Evolutionary conservation across 2,329 filamentous ascomycete species (phyloP).

Genomic region (Exophiala mesophila): DNA sequence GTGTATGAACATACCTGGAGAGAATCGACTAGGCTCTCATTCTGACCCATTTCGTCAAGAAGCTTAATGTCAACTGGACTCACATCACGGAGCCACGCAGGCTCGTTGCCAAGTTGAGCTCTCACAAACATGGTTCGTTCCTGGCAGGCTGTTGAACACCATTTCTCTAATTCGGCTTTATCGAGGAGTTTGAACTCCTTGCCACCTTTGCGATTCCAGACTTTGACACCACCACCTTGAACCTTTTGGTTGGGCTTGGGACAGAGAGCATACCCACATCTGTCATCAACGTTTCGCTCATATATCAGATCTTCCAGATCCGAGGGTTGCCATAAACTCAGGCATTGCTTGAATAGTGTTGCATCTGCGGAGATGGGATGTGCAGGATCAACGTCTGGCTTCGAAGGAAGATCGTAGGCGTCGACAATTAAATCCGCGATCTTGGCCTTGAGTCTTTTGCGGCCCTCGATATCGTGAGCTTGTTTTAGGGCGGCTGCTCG

Average conservation of each 20-base stretch:
- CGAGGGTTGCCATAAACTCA: constrained; percentile 72
- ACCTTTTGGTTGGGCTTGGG: constrained; percentile 55
- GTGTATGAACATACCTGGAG: constrained; percentile 13
- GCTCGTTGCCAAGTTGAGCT: constrained; percentile 79
- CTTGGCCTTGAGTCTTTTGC: constrained; percentile 69
- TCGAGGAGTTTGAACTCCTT: constrained; percentile 61
- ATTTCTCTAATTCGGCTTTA: constrained; percentile 70
- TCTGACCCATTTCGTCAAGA: constrained; percentile 54
- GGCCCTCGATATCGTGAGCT: constrained; percentile 74
- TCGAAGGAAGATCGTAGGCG: constrained; percentile 61
- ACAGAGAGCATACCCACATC: constrained; percentile 83
- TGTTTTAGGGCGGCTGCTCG: constrained; percentile 70
- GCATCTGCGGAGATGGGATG: constrained; percentile 57
- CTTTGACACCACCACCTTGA: constrained; percentile 47
- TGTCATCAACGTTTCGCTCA: constrained; percentile 77
- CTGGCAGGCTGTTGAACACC: constrained; percentile 79
- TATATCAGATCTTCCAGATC: constrained; percentile 87
- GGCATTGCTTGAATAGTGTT: constrained; percentile 57
- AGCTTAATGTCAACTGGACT: constrained; percentile 56
- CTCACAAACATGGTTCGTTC: constrained; percentile 77
- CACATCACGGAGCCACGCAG: constrained; percentile 74
- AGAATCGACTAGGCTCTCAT: constrained; percentile 13
- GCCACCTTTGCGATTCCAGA: constrained; percentile 54
- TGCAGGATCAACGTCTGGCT: constrained; percentile 47
- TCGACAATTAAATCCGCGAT: constrained; percentile 69